Base-by-base conservation (phyloP, 208 protist species). In the Leishmania guyanensis region DNA sequence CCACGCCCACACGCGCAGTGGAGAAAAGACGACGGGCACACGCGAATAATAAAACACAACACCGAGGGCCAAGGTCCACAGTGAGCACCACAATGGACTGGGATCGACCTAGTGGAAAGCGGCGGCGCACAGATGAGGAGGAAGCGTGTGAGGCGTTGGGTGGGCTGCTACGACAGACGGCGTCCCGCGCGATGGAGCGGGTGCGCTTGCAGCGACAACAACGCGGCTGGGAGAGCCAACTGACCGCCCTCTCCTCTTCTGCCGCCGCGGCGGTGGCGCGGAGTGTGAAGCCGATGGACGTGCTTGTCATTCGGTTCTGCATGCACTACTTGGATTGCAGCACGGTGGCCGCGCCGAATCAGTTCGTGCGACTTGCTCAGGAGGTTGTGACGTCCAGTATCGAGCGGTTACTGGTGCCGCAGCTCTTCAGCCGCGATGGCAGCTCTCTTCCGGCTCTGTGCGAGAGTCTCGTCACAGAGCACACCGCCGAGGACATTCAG, bases 321-420 rank as follows among this genome's bases (percentile, higher is more conserved):
- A 86, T 94, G 86, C 88, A 93, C 78, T 97, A 94, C 80, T 84
- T 97, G 43, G 87, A 93, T 71, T 76, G 88, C 36, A 82, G 77
- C 29, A 22, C 54, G 0, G 84, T 89, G 1, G 88, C 90, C 0
- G 53, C 87, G 0, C 14, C 84, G 1, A 88, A 84, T 58, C 92
- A 94, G 66, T 96, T 93, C 75, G 54, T 95, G n/a, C 82, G 88
- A 0, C 89, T 95, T n/a, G 91, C 94, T 9, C 91, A 94, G 69
- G 88, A 90, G 26, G 54, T 95, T 1, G 82, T 97, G 36, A 92
- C 94, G 17, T 79, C 84, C 43, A 88, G 89, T 16, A 84, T 90
- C 50, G 92, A 95, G 71, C 92, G 94, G 17, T 84, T 97, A 5
- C 83, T 91, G 22, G 75, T 88, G 36, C 88, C 92, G 20, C 82